Evolutionary conservation across 768 basidiomycete species (phyloP).

Genomic region (Symmetrospora coprosmae): DNA sequence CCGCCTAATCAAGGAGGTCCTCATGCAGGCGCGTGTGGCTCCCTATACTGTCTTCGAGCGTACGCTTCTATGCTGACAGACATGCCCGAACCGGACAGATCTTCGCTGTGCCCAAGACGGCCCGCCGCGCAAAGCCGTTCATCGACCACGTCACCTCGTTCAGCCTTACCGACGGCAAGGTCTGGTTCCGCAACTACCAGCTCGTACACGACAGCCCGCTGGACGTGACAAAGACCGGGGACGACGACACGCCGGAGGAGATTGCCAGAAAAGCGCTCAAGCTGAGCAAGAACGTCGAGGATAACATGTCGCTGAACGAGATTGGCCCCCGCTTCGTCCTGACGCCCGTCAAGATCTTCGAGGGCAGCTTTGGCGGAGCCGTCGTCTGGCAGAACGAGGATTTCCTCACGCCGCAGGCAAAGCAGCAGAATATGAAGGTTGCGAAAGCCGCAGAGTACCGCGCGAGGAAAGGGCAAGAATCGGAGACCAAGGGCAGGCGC

Average conservation of each 20-base stretch:
- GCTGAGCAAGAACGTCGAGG: conserved; percentile 47
- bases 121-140: conserved; percentile 86
- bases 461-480: conserved; percentile 61
- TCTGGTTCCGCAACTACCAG: conserved; percentile 99
- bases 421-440: conserved; percentile 55
- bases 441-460: conserved; percentile 70
- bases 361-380: conserved; percentile 88
- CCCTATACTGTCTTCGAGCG: not conserved
- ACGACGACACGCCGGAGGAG: conserved; percentile 37
- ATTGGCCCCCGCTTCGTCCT: conserved; percentile 96
- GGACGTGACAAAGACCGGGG: conserved; percentile 40
- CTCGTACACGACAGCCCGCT: conserved; percentile 39
- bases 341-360: conserved; percentile 93
- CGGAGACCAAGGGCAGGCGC: conserved; percentile 51
- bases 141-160: conserved; percentile 95
- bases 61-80: too few species aligned
- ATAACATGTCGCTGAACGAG: conserved; percentile 77
- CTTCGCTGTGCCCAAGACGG: conserved; percentile 83
- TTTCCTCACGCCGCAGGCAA: conserved; percentile 75
- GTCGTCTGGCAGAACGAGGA: conserved; percentile 93
- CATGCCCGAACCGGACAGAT: conserved; percentile 58
- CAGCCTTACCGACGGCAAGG: conserved; percentile 83
- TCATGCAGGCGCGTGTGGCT: conserved; percentile 59
- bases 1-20: conserved; percentile 74
- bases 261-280: conserved; percentile 14